A percentile compares a stretch with the other conserved stretches of the same genome.
Evolutionary conservation across 306 rosid genomes (phyloP).

Genomic region (Fragaria vesca): DNA sequence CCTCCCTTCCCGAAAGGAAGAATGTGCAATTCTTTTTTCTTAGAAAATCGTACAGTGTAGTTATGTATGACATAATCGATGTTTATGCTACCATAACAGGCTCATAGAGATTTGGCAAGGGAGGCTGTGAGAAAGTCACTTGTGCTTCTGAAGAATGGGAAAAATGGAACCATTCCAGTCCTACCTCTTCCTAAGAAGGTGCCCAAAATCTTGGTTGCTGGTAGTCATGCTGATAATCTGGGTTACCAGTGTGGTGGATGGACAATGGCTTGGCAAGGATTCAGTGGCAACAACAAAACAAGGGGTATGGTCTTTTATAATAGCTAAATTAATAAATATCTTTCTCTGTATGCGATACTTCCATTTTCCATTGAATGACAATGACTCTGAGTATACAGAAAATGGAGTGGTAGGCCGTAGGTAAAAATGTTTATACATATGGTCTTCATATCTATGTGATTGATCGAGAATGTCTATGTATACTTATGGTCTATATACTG

Average conservation of each 20-base stretch:
- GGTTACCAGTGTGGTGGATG: constrained; percentile 99
- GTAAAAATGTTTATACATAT: neutral
- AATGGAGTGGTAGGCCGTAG: neutral
- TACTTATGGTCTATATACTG: neutral
- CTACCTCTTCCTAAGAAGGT: constrained; percentile 81
- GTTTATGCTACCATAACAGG: constrained; percentile 45
- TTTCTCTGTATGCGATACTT: neutral
- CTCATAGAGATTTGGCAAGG: constrained; percentile 82
- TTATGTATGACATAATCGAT: constrained; percentile 10
- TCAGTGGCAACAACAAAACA: constrained; percentile 69
- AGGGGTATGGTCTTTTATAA: constrained; percentile 53
- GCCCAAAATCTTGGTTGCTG: constrained; percentile 69
- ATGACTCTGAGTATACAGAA: neutral
- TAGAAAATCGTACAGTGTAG: neutral
- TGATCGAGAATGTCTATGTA: neutral
- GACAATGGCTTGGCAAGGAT: constrained; percentile 97
- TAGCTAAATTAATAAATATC: neutral
- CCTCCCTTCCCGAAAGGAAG: too few species aligned
- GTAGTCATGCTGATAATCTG: constrained; percentile 90
- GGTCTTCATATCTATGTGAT: neutral
- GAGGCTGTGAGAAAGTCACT: constrained; percentile 96
- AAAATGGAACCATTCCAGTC: constrained; percentile 58
- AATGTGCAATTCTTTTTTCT: neutral
- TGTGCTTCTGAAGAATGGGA: constrained; percentile 86
- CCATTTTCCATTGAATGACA: neutral